These are phyloP conservation scores for Pyrus communis DNA, from an alignment of 306 rosid species.

Conservation along the genomic window DNA sequence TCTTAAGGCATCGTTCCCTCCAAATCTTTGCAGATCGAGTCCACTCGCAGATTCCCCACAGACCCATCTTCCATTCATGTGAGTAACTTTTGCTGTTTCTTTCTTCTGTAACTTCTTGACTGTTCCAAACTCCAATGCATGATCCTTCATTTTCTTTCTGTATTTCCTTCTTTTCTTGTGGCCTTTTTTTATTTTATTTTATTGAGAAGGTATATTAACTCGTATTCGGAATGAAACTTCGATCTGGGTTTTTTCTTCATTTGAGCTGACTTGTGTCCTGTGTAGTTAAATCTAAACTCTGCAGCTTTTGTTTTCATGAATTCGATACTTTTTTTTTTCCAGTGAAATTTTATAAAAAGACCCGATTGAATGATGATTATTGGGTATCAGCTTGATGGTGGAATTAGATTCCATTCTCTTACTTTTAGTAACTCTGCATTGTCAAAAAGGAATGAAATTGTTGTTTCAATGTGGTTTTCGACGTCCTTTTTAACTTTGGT, in stretches of 20 bases:
- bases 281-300: not conserved
- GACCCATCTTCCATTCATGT: not conserved
- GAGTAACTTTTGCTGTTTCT: slow-evolving; percentile 5
- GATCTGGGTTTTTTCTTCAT: not conserved
- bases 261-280: not conserved
- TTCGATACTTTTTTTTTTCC: not conserved
- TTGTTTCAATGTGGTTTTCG: not conserved
- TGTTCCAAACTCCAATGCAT: not conserved
- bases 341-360: not conserved
- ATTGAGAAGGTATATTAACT: not conserved
- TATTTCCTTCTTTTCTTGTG: not conserved
- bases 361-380: not conserved
- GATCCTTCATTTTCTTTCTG: not conserved
- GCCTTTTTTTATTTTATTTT: not conserved
- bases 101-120: too few relatives aligned
- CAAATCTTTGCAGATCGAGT: not conserved
- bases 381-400: not conserved
- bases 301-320: not conserved
- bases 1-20: not conserved
- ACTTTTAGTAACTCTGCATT: not conserved
- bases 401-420: not conserved
- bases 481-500: not conserved
- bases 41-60: not conserved
- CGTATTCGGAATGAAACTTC: not conserved
- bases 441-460: not conserved